A percentile compares a stretch with the other conserved stretches of the same genome.
phyloP scores from a whole-genome alignment of 306 rosid species.

The Lathyrus tuberosus region DNA sequence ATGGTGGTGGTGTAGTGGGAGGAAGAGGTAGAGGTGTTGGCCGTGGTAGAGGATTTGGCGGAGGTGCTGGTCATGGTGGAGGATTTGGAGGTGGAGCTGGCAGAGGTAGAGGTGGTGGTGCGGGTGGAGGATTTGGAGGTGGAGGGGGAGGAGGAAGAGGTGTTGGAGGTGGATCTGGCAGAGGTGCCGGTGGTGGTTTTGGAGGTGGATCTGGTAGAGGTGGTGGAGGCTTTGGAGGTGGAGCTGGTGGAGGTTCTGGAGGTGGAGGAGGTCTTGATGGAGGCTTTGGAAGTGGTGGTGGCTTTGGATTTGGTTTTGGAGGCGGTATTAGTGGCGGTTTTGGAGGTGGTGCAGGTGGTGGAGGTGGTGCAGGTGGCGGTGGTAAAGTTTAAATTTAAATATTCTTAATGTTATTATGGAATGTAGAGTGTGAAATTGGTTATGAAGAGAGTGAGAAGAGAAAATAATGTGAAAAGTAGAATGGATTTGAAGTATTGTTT shows the following conservation, averaged over 20 bases:
- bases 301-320: background rate
- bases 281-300: background rate
- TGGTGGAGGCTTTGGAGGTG: background rate
- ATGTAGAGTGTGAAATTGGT: background rate
- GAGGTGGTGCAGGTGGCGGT: background rate
- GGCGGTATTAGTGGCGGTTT: background rate
- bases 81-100: background rate
- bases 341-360: background rate
- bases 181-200: background rate
- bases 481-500: too few relatives aligned
- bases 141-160: constrained; percentile 7
- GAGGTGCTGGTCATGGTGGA: background rate
- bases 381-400: background rate
- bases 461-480: too few relatives aligned
- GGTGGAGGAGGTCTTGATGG: background rate
- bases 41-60: background rate
- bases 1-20: background rate
- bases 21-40: background rate
- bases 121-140: background rate
- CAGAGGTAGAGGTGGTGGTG: too few relatives aligned
- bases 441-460: too few relatives aligned
- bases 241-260: background rate
- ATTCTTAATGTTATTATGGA: background rate
- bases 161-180: constrained; percentile 37
- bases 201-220: background rate